Base-by-base conservation (phyloP, 805 yeast species). In the Torulaspora quercuum region DNA sequence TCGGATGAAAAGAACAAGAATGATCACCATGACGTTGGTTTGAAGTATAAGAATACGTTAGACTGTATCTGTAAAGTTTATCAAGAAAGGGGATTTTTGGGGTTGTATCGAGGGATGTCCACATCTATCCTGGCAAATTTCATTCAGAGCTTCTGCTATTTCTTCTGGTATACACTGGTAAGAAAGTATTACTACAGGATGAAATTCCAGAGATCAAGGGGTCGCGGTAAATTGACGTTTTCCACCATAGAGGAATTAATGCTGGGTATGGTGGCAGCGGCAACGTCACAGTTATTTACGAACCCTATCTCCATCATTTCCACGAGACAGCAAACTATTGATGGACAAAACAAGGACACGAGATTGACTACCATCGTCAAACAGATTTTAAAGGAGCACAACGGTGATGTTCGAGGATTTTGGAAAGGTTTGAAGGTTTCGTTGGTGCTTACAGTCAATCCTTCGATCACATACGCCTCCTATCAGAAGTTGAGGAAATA, bases 391-490 rank as follows among this genome's bases (percentile, higher is more conserved):
- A 75, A 76, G 33, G 76, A 84, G 33, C 58, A 75, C 23, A 63
- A 65, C 13, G 77, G 82, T 48, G 90, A 92, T 3, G 45, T 78
- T 23, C 59, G 71, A 13, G 90, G 90, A 0, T 73, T 84, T 41
- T 86, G 95, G 95, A 73, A 78, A 47, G 95, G 95, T 0, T 70
- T 86, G 39, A 81, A 85, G 58, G 95, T 87, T 6, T 77, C 86
- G 6, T 60, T 85, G 51, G 82, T 85, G 7, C 70, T 86, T 33
- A 85, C 90, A 12, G 67, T 81, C 33, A 86, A 86, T 62, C 95
- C 95, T 3, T 79, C 92, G 25, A 86, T 86, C 55, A 86, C 95
- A 2, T 86, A 85, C 55, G 90, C 94, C 6, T 70, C 87, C 3
- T 82, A 75, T 58, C 88, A 82, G 56, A 72, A 85, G 47, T 68